These are phyloP conservation scores for Caryopteris hybrid DNA, from an alignment of 305 asterid genomes.

Conservation along the genomic window DNA sequence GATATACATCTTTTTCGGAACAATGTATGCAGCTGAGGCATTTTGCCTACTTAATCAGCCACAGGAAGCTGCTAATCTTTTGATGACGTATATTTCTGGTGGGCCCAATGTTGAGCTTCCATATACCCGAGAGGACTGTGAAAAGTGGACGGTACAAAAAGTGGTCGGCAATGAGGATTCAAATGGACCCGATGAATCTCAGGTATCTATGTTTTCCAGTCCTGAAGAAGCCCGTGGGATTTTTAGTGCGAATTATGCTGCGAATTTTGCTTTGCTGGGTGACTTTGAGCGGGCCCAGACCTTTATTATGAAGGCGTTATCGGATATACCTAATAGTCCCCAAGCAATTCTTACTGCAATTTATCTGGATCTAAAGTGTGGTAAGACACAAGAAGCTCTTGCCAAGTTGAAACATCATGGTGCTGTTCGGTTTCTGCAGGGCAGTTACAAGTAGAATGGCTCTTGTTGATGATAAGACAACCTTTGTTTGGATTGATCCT, in stretches of 20 bases:
- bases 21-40: slow-evolving; percentile 85
- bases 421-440: slow-evolving; percentile 44
- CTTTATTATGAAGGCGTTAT: slow-evolving; percentile 47
- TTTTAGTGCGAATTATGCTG: slow-evolving; percentile 59
- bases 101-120: slow-evolving; percentile 55
- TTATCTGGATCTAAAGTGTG: slow-evolving; percentile 71
- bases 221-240: slow-evolving; percentile 87
- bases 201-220: slow-evolving; percentile 39
- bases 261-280: slow-evolving; percentile 55
- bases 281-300: slow-evolving; percentile 58
- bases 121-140: slow-evolving; percentile 66
- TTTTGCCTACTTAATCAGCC: slow-evolving; percentile 73
- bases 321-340: slow-evolving; percentile 45
- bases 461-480: slow-evolving; percentile 36
- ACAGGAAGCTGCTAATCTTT: slow-evolving; percentile 71
- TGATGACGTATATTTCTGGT: slow-evolving; percentile 44
- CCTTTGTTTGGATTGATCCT: slow-evolving; percentile 18
- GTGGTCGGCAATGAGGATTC: slow-evolving; percentile 55
- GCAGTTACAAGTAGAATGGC: slow-evolving; percentile 24
- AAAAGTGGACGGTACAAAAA: slow-evolving; percentile 58
- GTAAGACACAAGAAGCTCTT: slow-evolving; percentile 65
- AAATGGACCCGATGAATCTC: slow-evolving; percentile 43
- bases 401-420: slow-evolving; percentile 57
- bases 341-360: slow-evolving; percentile 67
- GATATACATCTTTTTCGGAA: slow-evolving; percentile 57